A percentile compares a stretch with the other conserved stretches of the same genome.
These are phyloP conservation scores for Penstemon barbatus DNA, from an alignment of 257 asterid species.

Conservation along the genomic window DNA sequence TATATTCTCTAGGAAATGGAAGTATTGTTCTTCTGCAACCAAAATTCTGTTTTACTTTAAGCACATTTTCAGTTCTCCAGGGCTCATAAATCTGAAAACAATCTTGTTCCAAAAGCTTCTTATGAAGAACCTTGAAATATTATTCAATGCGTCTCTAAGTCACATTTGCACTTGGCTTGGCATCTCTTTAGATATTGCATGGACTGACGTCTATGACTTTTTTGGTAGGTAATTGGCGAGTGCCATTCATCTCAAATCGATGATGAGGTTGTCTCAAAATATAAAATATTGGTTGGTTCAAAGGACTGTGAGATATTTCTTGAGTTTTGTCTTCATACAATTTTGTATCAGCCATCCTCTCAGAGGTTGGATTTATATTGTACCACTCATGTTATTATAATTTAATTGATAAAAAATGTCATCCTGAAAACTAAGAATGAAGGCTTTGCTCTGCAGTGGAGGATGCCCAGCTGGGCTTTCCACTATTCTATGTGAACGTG, in stretches of 20 bases:
- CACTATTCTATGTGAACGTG: conserved; percentile 68
- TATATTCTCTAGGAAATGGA: conserved; percentile 8
- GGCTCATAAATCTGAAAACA: neutral
- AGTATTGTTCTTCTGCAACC: conserved; percentile 13
- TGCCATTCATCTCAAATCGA: conserved; percentile 66
- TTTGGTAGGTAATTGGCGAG: conserved; percentile 83
- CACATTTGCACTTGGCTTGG: neutral
- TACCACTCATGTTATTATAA: conserved; percentile 11
- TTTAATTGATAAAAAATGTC: conserved; percentile 22
- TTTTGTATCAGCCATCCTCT: conserved; percentile 77
- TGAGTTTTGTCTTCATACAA: conserved; percentile 83
- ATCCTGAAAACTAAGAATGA: conserved; percentile 32
- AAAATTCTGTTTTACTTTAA: neutral
- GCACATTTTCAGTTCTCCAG: neutral
- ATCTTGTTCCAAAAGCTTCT: neutral
- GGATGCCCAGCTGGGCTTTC: conserved; percentile 84
- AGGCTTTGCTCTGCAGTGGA: conserved; percentile 49
- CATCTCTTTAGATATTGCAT: conserved; percentile 4
- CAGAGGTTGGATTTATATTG: conserved; percentile 55
- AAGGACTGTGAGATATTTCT: conserved; percentile 69
- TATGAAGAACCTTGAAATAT: conserved; percentile 6
- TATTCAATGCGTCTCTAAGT: neutral
- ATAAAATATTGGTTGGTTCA: conserved; percentile 55
- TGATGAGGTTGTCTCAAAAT: conserved; percentile 60
- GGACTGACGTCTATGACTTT: conserved; percentile 23